Evolutionary conservation across 164 flowering plant genomes (phyloP), one percentile per base, ranked within the genome.

Genomic region (Malania oleifera): DNA sequence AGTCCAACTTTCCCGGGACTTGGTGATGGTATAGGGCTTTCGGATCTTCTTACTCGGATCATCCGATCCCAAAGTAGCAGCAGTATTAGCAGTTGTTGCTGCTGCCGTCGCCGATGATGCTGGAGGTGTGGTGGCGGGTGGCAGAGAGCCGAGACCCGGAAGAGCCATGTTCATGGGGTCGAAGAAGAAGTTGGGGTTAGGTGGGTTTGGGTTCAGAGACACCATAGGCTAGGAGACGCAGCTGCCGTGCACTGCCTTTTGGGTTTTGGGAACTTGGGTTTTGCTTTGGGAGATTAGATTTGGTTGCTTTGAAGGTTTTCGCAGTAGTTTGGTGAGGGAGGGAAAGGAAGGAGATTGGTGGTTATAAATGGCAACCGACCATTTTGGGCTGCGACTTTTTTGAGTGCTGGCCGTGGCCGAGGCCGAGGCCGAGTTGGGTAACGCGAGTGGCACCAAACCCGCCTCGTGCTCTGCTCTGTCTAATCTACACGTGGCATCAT

Each of bases 1-100:
- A 3, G 77, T 78, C 87, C 87, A 82, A 76, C 78, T 82, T 76
- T 82, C 84, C 63, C 87, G 70, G 51, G 87, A 82, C 69, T 82
- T 82, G 37, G 84, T 80, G 22, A 82, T 78, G 10, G 82, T 80
- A 46, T 82, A 82, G 1, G 84, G 83, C 64, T 82, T 82, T 61
- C 87, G 70, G 34, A 76, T 60, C 78, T 82, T 82, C 87, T 73
- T 82, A 56, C 26, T 64, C 28, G 62, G 62, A 62, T 74, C 78
- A 27, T 74, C 78, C 56, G 35, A 24, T 24, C 38, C 59, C 25
- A 68, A 23, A n/a, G 55, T 23, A 0, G 69, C 31, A 19, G 31
- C 35, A 2, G 26, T 9, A 28, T 9, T 3, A 6, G 52, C 52
- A 15, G 34, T n/a, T 1, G 52, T 20, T 14, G 61, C 22, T 5